A percentile compares a stretch with the other conserved stretches of the same genome.
Conservation (phyloP, 441 rosid genomes). For the Gossypium schwendimanii region DNA sequence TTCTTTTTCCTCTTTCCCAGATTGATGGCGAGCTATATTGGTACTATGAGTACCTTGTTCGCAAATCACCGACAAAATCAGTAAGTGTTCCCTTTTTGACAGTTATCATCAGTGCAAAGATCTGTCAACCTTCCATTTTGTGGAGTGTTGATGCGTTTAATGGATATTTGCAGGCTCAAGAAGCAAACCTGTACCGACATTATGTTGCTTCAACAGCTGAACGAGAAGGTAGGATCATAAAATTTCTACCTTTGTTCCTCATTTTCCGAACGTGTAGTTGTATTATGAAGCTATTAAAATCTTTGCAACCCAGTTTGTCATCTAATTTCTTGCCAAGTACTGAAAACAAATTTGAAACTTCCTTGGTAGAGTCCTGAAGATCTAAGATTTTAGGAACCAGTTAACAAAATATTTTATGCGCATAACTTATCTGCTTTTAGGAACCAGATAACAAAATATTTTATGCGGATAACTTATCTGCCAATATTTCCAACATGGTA, state of each 20-base stretch:
- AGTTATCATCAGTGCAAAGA: constrained; percentile 7
- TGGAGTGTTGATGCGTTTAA: constrained; percentile 6
- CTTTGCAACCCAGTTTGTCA: neutral
- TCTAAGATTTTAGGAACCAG: neutral
- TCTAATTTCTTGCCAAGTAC: neutral
- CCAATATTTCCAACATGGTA: neutral
- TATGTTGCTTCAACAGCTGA: constrained; percentile 74
- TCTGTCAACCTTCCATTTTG: neutral
- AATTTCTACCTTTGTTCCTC: constrained; percentile 6
- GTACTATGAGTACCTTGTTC: constrained; percentile 82
- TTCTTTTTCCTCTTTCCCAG: constrained; percentile 26
- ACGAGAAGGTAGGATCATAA: constrained; percentile 62
- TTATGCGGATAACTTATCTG: neutral
- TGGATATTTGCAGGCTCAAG: constrained; percentile 55
- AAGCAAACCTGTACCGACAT: constrained; percentile 68
- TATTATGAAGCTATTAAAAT: neutral
- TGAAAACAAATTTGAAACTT: neutral
- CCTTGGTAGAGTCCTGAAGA: neutral
- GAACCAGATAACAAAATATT: neutral
- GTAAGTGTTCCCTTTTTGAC: constrained; percentile 31
- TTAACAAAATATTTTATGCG: neutral
- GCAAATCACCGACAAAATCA: constrained; percentile 70
- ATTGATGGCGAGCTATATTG: constrained; percentile 82
- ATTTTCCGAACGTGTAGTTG: neutral
- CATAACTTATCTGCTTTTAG: neutral